Percentiles rank a stretch among this genome's conserved stretches.
Evolutionary conservation across 2,329 filamentous ascomycete species (phyloP).

Genomic region (Fusarium lateritium): DNA sequence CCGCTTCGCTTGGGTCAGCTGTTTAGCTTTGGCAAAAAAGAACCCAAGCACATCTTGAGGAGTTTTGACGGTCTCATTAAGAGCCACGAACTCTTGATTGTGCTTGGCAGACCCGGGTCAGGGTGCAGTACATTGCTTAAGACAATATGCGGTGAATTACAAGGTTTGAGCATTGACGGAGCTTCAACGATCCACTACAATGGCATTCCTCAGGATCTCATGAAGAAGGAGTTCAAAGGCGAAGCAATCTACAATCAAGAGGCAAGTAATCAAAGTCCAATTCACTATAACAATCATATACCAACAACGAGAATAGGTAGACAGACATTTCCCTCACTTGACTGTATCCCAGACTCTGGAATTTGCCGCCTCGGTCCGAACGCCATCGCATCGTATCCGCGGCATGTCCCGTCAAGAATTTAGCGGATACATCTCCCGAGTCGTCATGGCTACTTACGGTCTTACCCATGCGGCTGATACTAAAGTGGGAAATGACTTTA

Average conservation of each 20-base stretch:
- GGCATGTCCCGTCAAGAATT: constrained; percentile 74
- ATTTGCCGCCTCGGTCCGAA: constrained; percentile 79
- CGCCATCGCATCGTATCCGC: constrained; percentile 74
- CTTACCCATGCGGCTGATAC: constrained; percentile 80
- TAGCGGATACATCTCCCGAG: constrained; percentile 72
- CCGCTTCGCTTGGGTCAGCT: constrained; percentile 71
- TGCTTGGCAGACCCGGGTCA: constrained; percentile 76
- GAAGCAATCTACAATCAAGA: constrained; percentile 85
- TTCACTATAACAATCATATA: background rate
- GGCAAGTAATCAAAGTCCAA: constrained; percentile 49
- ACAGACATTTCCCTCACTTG: constrained; percentile 82
- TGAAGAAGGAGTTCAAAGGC: constrained; percentile 73
- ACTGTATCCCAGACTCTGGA: constrained; percentile 81
- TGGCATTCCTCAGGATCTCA: constrained; percentile 66
- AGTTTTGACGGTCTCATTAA: constrained; percentile 75
- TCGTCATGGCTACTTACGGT: constrained; percentile 80
- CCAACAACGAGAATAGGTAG: constrained; percentile 60
- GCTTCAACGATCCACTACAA: constrained; percentile 72
- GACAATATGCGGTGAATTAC: constrained; percentile 71
- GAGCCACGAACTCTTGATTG: constrained; percentile 77
- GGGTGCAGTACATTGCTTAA: constrained; percentile 77
- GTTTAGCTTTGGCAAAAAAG: constrained; percentile 62
- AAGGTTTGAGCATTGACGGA: constrained; percentile 68
- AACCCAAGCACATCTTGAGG: constrained; percentile 72
- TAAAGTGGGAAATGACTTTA: constrained; percentile 82